Conservation (phyloP, 2,329 filamentous ascomycete genomes). For the Stenocarpella maydis region DNA sequence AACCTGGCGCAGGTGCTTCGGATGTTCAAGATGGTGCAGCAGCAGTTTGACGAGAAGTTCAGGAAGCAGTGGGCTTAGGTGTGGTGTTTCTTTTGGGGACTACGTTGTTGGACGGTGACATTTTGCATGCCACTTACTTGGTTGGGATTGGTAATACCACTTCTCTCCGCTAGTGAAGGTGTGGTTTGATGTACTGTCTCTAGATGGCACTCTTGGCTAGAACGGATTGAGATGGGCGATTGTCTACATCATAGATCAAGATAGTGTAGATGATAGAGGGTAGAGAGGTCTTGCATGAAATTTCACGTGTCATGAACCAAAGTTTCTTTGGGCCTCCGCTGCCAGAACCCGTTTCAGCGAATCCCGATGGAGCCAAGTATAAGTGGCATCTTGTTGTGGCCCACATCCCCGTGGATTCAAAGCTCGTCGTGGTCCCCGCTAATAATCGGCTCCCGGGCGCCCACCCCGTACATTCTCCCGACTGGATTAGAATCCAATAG, state of each 20-base stretch:
- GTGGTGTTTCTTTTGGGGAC: not conserved
- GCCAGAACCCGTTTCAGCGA: no score
- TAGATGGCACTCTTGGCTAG: not conserved
- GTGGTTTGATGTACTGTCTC: not conserved
- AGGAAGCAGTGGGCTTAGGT: conserved; percentile 64
- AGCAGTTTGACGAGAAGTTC: conserved; percentile 72
- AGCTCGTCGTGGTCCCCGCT: not conserved
- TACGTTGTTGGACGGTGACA: no score
- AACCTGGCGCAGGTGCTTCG: conserved; percentile 62
- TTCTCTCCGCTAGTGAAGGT: not conserved
- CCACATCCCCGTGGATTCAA: no score
- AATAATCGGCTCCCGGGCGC: not conserved
- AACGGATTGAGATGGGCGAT: not conserved
- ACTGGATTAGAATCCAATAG: not conserved
- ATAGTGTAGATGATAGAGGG: not conserved
- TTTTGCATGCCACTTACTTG: not conserved
- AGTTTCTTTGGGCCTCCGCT: no score
- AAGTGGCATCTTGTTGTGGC: no score
- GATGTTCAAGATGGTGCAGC: conserved; percentile 65
- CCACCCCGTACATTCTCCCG: not conserved
- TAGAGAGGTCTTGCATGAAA: not conserved
- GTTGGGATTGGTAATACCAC: no score
- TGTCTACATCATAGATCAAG: not conserved
- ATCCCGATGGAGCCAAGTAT: no score
- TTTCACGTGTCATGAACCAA: not conserved